Evolutionary conservation across 306 rosid species (phyloP).

Genomic region (Prinsepia uniflora): DNA sequence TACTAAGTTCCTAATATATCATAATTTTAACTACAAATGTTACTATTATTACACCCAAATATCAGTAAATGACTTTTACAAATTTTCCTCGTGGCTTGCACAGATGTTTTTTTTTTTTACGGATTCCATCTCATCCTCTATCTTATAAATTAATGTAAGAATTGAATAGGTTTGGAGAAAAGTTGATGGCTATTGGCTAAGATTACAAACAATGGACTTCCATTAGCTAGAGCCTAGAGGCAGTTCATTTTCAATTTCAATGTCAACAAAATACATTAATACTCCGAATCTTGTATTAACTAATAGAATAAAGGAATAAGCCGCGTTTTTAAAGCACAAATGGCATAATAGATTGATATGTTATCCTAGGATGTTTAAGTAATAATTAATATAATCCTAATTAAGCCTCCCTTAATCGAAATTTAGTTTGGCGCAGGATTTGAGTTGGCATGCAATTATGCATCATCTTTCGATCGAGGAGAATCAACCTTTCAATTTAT

Average conservation of each 20-base stretch:
- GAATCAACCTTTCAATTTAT: not conserved
- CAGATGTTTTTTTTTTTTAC: too few species aligned
- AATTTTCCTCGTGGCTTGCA: too few species aligned
- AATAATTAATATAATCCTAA: not conserved
- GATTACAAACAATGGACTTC: too few species aligned
- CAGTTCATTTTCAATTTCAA: not conserved
- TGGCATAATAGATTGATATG: not conserved
- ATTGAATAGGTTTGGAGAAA: not conserved
- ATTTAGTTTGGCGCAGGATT: not conserved
- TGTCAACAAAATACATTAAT: not conserved
- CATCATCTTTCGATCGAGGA: not conserved
- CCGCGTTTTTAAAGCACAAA: not conserved
- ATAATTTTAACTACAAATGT: too few species aligned
- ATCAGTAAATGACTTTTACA: too few species aligned
- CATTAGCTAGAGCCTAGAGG: not conserved
- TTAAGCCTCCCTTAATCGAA: not conserved
- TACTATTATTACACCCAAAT: too few species aligned
- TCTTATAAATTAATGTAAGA: not conserved
- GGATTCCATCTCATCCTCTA: too few species aligned
- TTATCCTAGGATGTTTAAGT: not conserved
- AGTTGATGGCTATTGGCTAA: not conserved
- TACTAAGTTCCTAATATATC: too few species aligned
- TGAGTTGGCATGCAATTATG: not conserved
- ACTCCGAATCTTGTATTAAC: not conserved
- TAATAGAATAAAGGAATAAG: too few species aligned